Evolutionary conservation across 2,329 filamentous ascomycete genomes (phyloP).

Genomic region (Alternaria triticina): DNA sequence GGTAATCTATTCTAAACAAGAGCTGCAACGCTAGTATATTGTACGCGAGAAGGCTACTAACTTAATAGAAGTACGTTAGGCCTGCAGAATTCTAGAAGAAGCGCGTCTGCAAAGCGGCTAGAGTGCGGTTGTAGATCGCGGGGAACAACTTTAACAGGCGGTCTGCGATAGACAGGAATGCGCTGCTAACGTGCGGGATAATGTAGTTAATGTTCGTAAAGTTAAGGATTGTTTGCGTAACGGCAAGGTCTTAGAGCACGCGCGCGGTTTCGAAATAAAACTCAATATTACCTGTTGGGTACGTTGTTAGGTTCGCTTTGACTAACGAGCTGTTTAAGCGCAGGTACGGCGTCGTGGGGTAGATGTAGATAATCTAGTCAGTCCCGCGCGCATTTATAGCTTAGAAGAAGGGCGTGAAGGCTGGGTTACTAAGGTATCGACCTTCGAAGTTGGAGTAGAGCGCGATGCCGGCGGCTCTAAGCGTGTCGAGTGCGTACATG

Average conservation of each 20-base stretch:
- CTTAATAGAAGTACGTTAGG: conserved; percentile 8
- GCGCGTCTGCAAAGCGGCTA: background rate
- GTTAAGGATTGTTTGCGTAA: conserved; percentile 8
- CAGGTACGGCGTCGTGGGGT: conserved; percentile 8
- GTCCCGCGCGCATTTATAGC: background rate
- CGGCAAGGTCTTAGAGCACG: conserved; percentile 6
- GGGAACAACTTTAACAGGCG: conserved; percentile 4
- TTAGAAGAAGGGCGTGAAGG: conserved; percentile 9
- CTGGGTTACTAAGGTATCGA: conserved; percentile 1
- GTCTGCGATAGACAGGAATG: conserved; percentile 8
- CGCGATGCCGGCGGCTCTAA: conserved; percentile 4
- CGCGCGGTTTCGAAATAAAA: conserved; percentile 20
- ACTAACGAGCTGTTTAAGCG: background rate
- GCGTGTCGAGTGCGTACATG: background rate
- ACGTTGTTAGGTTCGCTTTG: conserved; percentile 6
- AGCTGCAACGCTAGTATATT: conserved; percentile 1
- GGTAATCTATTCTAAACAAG: conserved; percentile 13
- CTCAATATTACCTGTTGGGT: conserved; percentile 10
- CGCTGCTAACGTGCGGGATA: conserved; percentile 12
- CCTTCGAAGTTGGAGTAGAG: conserved; percentile 15
- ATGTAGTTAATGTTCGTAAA: conserved; percentile 16
- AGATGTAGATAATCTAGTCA: conserved; percentile 9
- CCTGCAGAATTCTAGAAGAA: conserved; percentile 15
- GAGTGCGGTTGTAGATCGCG: background rate
- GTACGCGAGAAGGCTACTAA: conserved; percentile 11